phyloP scores from a whole-genome alignment of 768 basidiomycete genomes.

The Lactarius psammicola region DNA sequence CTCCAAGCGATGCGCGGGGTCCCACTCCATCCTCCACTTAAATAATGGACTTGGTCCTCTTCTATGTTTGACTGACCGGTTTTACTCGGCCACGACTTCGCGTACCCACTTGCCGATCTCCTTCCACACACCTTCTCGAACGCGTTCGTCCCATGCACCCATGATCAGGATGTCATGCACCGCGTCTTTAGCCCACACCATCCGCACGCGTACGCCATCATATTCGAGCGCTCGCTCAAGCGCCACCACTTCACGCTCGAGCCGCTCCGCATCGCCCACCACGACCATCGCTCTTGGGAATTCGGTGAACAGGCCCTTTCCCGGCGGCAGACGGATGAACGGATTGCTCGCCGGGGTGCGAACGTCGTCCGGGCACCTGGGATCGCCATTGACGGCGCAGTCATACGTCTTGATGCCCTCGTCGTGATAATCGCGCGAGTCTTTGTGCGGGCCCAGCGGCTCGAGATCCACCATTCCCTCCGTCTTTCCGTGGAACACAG shows the following conservation, averaged over 20 bases:
- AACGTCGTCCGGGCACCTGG: not conserved
- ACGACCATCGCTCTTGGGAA: conserved; percentile 48
- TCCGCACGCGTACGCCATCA: conserved; percentile 29
- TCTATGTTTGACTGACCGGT: not conserved
- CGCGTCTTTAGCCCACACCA: conserved; percentile 29
- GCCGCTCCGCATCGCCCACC: conserved; percentile 51
- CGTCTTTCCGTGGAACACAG: conserved; percentile 35
- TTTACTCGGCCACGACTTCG: conserved; percentile 17
- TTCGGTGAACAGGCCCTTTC: conserved; percentile 44
- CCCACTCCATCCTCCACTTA: not conserved
- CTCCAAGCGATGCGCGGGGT: not conserved
- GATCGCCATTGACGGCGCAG: conserved; percentile 31
- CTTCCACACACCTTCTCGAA: conserved; percentile 27
- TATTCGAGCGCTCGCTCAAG: conserved; percentile 26
- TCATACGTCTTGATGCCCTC: conserved; percentile 29
- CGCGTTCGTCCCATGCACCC: conserved; percentile 27
- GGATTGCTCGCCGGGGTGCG: conserved; percentile 31
- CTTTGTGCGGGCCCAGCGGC: conserved; percentile 31
- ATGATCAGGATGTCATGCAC: conserved; percentile 29
- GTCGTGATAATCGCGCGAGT: conserved; percentile 30
- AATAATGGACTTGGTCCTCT: not conserved
- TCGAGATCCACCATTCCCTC: conserved; percentile 34
- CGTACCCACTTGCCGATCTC: conserved; percentile 26
- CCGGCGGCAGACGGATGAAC: conserved; percentile 35
- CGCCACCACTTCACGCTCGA: conserved; percentile 46